These are phyloP conservation scores for Hygrophorus pudorinus DNA, from an alignment of 768 basidiomycete species.

Conservation along the genomic window DNA sequence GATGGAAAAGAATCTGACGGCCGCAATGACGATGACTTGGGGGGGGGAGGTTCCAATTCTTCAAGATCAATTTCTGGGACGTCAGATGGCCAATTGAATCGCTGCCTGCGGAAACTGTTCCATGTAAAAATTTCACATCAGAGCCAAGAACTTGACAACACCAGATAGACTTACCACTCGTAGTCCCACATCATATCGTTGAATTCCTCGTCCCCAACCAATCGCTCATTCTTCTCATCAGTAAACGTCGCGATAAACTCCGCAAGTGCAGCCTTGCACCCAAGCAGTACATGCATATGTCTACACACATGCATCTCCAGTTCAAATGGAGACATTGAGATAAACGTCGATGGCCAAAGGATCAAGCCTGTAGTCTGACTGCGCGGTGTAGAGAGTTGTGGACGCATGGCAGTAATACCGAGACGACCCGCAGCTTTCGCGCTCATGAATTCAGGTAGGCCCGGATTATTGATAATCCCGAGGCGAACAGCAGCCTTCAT, in stretches of 20 bases:
- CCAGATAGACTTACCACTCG: constrained; percentile 34
- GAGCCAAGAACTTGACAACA: constrained; percentile 3
- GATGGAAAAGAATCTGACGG: background rate
- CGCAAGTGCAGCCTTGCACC: constrained; percentile 47
- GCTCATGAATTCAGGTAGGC: constrained; percentile 5
- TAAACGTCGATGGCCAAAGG: constrained; percentile 47
- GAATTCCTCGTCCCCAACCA: constrained; percentile 27
- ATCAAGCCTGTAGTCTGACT: constrained; percentile 56
- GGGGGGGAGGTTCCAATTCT: constrained; percentile 5
- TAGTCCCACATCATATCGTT: constrained; percentile 43
- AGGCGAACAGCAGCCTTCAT: background rate
- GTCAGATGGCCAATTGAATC: constrained; percentile 61
- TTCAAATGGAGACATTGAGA: constrained; percentile 46
- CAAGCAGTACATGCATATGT: constrained; percentile 53
- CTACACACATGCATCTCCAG: constrained; percentile 72
- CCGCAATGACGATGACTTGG: constrained; percentile 11
- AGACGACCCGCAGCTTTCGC: constrained; percentile 33
- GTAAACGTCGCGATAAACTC: constrained; percentile 33
- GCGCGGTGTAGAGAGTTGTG: constrained; percentile 6
- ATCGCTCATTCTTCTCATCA: constrained; percentile 26
- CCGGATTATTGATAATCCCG: background rate
- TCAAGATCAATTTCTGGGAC: constrained; percentile 23
- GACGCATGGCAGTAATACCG: constrained; percentile 22
- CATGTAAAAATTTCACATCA: constrained; percentile 8
- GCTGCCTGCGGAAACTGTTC: constrained; percentile 52